These are phyloP conservation scores for Acacia melanoxylon DNA, from an alignment of 306 rosid species.

Conservation along the genomic window DNA sequence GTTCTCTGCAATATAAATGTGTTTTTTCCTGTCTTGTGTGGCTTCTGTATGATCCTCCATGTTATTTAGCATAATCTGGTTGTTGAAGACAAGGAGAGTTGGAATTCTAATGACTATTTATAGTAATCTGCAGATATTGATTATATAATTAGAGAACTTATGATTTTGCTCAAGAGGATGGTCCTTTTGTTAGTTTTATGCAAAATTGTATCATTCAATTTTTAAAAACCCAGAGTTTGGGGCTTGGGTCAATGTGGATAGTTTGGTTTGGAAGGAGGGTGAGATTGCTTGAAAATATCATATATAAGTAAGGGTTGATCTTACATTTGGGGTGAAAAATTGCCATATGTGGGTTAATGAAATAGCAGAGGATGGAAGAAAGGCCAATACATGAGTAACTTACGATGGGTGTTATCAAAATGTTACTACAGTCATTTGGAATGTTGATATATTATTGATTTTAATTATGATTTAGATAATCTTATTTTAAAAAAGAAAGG, in stretches of 20 bases:
- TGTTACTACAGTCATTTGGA: background rate
- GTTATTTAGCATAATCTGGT: conserved; percentile 1
- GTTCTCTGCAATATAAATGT: conserved; percentile 1
- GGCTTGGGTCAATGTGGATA: conserved; percentile 9
- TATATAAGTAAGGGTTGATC: background rate
- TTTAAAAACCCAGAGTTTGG: background rate
- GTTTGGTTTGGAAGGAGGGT: conserved; percentile 1
- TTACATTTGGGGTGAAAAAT: conserved; percentile 2
- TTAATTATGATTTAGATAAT: background rate
- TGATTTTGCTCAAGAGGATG: conserved; percentile 7
- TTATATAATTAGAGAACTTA: background rate
- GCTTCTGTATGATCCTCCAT: conserved; percentile 4
- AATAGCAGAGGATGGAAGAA: conserved; percentile 11
- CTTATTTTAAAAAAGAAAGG: background rate
- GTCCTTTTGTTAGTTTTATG: conserved; percentile 4
- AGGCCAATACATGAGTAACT: background rate
- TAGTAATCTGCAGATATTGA: background rate
- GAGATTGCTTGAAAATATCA: conserved; percentile 12
- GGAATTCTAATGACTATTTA: background rate
- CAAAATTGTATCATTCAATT: background rate
- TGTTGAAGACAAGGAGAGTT: conserved; percentile 15
- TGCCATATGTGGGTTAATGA: conserved; percentile 21
- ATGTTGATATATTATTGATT: background rate
- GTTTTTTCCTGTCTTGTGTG: background rate
- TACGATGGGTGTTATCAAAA: background rate